Conservation (phyloP, 176 grass and related monocot genomes). For the Bonia amplexicaulis region DNA sequence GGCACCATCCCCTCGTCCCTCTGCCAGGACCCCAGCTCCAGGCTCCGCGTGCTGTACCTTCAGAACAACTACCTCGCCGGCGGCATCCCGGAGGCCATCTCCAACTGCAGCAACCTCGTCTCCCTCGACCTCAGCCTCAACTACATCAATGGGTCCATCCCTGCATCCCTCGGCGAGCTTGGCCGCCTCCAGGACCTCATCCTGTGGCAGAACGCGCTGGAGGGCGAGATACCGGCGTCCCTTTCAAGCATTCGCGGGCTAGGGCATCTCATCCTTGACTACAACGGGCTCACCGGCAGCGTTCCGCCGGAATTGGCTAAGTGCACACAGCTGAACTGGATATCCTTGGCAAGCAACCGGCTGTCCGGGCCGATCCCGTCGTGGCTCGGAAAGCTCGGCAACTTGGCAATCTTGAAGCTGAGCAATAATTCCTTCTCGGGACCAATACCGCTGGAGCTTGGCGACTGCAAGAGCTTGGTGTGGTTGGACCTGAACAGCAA, state of each 20-base stretch:
- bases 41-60: conserved; percentile 73
- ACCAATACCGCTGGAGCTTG: conserved; percentile 66
- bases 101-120: conserved; percentile 71
- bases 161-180: conserved; percentile 51
- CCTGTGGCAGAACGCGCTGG: conserved; percentile 87
- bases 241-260: conserved; percentile 48
- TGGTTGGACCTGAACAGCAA: conserved; percentile 90
- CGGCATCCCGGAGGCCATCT: conserved; percentile 60
- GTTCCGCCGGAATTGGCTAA: conserved; percentile 58
- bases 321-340: conserved; percentile 73
- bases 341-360: conserved; percentile 80
- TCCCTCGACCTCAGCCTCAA: conserved; percentile 98
- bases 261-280: conserved; percentile 88
- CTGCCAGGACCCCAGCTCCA: conserved; percentile 36
- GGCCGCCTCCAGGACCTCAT: conserved; percentile 69
- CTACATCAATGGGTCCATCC: conserved; percentile 63
- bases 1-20: conserved; percentile 61
- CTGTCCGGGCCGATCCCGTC: conserved; percentile 66
- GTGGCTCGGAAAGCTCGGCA: conserved; percentile 71
- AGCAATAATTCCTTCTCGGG: conserved; percentile 83
- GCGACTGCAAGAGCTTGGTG: conserved; percentile 81
- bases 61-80: conserved; percentile 90
- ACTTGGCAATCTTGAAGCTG: conserved; percentile 74
- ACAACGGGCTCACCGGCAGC: conserved; percentile 69
- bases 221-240: conserved; percentile 79